Conservation (phyloP, 176 grass and related monocot species). For the Canna indica region DNA sequence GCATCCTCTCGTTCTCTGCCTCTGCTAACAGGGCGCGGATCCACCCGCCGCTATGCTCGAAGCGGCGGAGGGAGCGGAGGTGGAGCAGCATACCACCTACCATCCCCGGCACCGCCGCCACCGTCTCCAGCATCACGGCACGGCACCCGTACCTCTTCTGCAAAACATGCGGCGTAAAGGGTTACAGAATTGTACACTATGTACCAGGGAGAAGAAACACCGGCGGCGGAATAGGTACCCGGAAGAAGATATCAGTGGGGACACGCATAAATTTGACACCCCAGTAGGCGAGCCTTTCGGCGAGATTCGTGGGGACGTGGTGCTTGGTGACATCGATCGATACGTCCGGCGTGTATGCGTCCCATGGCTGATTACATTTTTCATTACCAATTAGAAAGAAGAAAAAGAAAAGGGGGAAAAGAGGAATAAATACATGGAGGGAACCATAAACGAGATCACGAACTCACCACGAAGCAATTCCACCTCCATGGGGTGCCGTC, state of each 20-base stretch:
- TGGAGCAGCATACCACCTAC: constrained; percentile 59
- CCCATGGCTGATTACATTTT: constrained; percentile 45
- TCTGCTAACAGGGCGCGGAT: constrained; percentile 59
- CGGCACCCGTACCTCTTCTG: constrained; percentile 74
- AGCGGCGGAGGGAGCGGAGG: constrained; percentile 61
- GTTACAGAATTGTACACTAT: background rate
- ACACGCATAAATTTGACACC: constrained; percentile 40
- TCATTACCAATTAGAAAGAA: background rate
- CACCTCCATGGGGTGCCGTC: constrained; percentile 83
- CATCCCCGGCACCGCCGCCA: too few relatives aligned
- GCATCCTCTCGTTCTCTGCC: constrained; percentile 78
- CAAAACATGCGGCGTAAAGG: background rate
- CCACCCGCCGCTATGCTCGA: constrained; percentile 74
- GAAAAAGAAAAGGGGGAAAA: background rate
- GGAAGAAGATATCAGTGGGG: constrained; percentile 62
- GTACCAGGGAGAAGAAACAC: background rate
- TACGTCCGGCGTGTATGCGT: constrained; percentile 37
- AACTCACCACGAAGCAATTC: constrained; percentile 63
- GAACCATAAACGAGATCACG: too few relatives aligned
- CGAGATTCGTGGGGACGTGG: constrained; percentile 39
- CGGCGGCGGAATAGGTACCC: constrained; percentile 7
- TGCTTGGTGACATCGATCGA: constrained; percentile 50
- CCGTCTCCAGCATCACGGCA: constrained; percentile 78
- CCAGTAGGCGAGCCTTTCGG: constrained; percentile 49
- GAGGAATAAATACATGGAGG: background rate